Conservation (phyloP, 352 stramenopile genomes). For the Pythium sukuiense region DNA sequence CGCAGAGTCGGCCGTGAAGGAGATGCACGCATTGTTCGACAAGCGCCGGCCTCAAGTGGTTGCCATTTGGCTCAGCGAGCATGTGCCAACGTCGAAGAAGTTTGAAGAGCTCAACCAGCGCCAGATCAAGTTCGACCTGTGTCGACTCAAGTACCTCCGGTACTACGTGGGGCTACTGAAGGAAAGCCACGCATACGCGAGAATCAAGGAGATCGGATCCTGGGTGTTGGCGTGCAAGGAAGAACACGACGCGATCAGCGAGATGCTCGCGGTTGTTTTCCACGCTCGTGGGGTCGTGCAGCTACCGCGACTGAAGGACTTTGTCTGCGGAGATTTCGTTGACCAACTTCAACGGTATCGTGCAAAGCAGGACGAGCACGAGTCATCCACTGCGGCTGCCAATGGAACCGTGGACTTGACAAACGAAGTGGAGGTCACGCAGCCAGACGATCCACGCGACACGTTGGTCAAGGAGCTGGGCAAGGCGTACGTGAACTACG, state of each 20-base stretch:
- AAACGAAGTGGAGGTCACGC: not conserved
- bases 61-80: constrained; percentile 72
- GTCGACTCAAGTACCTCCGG: constrained; percentile 74
- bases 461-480: constrained; percentile 52
- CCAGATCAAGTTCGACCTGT: constrained; percentile 77
- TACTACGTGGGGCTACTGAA: constrained; percentile 62
- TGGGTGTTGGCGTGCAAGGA: constrained; percentile 83
- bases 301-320: constrained; percentile 14
- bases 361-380: not conserved
- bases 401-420: not conserved
- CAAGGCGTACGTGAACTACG: constrained; percentile 62
- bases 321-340: constrained; percentile 10
- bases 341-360: constrained; percentile 8
- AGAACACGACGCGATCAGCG: constrained; percentile 77
- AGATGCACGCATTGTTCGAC: constrained; percentile 37
- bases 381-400: not conserved
- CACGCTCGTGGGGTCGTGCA: constrained; percentile 45
- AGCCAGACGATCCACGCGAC: constrained; percentile 3
- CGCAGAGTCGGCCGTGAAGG: constrained; percentile 27
- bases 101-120: constrained; percentile 83
- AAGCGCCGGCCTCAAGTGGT: constrained; percentile 38
- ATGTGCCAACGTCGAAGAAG: constrained; percentile 66
- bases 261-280: constrained; percentile 64
- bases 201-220: constrained; percentile 63
- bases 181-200: constrained; percentile 51